These are phyloP conservation scores for Pleurotus eryngii DNA, from an alignment of 768 basidiomycete species.

Conservation along the genomic window DNA sequence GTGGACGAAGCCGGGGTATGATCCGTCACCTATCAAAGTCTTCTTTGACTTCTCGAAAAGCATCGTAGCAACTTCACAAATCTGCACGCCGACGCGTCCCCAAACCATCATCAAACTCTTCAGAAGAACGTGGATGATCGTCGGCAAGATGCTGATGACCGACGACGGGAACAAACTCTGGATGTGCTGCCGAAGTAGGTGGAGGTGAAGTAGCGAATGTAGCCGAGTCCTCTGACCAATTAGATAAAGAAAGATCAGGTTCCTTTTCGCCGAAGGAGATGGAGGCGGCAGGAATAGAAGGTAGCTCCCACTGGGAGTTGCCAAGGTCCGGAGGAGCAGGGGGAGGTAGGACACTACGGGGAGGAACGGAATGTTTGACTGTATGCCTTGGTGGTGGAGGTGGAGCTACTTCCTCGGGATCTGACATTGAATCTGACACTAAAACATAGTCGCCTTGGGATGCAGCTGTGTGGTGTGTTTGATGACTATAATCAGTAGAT, in stretches of 20 bases:
- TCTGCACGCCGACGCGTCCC: constrained; percentile 70
- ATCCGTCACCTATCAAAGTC: constrained; percentile 79
- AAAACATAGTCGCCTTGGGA: constrained; percentile 56
- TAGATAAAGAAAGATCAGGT: constrained; percentile 49
- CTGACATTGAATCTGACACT: constrained; percentile 49
- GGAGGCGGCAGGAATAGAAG: constrained; percentile 51
- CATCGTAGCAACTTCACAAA: constrained; percentile 65
- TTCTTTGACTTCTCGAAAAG: constrained; percentile 77
- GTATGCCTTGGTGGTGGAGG: constrained; percentile 36
- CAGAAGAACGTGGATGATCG: constrained; percentile 44
- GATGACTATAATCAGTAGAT: constrained; percentile 9
- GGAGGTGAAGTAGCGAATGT: constrained; percentile 26
- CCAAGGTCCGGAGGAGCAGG: constrained; percentile 32
- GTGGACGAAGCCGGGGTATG: constrained; percentile 73
- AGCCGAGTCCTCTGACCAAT: constrained; percentile 59
- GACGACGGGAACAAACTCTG: constrained; percentile 1
- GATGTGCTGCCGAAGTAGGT: constrained; percentile 15
- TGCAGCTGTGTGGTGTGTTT: constrained; percentile 5
- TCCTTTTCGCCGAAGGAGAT: constrained; percentile 47
- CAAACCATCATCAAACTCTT: constrained; percentile 74
- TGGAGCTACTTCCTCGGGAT: constrained; percentile 35
- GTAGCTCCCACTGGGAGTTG: constrained; percentile 62
- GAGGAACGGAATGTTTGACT: constrained; percentile 35
- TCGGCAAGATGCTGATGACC: neutral
- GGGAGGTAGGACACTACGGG: constrained; percentile 22